phyloP scores from a whole-genome alignment of 257 asterid species.

The Nyctanthes arbortristis region DNA sequence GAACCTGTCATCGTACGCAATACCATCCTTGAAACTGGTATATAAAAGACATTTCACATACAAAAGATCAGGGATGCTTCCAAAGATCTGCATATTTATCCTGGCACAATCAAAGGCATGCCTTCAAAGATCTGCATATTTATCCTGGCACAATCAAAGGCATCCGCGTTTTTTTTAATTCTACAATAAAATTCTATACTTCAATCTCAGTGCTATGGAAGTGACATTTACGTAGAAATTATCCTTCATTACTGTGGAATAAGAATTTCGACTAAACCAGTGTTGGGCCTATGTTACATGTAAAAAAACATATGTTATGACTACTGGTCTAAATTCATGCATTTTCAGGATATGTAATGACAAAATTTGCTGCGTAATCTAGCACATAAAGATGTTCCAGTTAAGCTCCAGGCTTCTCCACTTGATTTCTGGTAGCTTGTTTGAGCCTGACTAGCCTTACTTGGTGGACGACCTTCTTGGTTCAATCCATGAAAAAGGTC shows the following conservation, averaged over 20 bases:
- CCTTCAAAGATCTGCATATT: neutral
- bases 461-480: conserved; percentile 31
- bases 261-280: too few species aligned
- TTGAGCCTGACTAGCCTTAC: conserved; percentile 26
- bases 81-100: neutral
- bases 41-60: neutral
- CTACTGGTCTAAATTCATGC: neutral
- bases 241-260: neutral
- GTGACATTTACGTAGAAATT: too few species aligned
- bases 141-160: neutral
- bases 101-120: neutral
- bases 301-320: neutral
- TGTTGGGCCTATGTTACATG: neutral
- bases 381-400: conserved; percentile 23
- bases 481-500: conserved; percentile 39
- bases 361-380: conserved; percentile 1
- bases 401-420: conserved; percentile 5
- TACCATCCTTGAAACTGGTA: neutral
- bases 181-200: neutral
- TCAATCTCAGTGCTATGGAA: neutral
- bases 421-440: conserved; percentile 13
- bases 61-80: neutral
- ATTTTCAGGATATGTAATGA: neutral
- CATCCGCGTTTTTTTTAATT: neutral
- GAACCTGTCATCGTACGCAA: neutral